Evolutionary conservation across 2,329 filamentous ascomycete species (phyloP).

Genomic region (Ceratocystis ficicola): DNA sequence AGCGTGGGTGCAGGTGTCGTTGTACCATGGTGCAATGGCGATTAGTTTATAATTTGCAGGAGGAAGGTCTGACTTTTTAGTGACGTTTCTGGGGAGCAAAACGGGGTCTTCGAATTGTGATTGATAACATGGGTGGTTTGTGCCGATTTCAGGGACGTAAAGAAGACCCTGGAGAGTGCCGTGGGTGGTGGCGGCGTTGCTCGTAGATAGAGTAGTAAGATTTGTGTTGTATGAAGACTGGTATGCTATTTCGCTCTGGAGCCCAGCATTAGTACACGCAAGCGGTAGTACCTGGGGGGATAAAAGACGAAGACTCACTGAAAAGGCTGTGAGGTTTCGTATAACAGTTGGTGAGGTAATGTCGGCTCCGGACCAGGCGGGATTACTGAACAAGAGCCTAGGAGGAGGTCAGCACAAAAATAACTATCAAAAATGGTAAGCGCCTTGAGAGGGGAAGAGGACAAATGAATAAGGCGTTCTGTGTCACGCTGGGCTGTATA

Average conservation of each 20-base stretch:
- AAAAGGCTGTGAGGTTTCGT: conserved; percentile 44
- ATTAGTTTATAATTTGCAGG: conserved; percentile 59
- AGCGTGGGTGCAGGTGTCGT: conserved; percentile 54
- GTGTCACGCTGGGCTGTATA: neutral
- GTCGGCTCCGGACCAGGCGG: conserved; percentile 40
- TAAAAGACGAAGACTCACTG: conserved; percentile 33
- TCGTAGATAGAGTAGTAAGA: conserved; percentile 64
- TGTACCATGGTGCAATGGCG: conserved; percentile 79
- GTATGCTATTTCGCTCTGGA: conserved; percentile 39
- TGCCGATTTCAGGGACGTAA: conserved; percentile 63
- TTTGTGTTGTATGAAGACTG: conserved; percentile 42
- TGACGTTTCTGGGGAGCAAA: conserved; percentile 63
- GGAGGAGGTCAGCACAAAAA: conserved; percentile 17
- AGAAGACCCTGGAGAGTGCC: conserved; percentile 63
- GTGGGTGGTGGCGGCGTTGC: conserved; percentile 46
- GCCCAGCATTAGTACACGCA: conserved; percentile 23
- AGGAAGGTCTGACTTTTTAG: conserved; percentile 56
- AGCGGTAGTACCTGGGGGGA: neutral
- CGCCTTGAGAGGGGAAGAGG: neutral
- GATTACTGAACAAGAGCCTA: conserved; percentile 50
- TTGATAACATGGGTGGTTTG: conserved; percentile 49
- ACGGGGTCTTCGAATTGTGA: conserved; percentile 38
- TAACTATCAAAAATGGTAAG: neutral
- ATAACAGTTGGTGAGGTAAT: conserved; percentile 43
- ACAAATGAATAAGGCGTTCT: neutral